Evolutionary conservation across 2,329 filamentous ascomycete species (phyloP), one percentile per base, ranked within the genome.

Genomic region (Alternaria sp.): DNA sequence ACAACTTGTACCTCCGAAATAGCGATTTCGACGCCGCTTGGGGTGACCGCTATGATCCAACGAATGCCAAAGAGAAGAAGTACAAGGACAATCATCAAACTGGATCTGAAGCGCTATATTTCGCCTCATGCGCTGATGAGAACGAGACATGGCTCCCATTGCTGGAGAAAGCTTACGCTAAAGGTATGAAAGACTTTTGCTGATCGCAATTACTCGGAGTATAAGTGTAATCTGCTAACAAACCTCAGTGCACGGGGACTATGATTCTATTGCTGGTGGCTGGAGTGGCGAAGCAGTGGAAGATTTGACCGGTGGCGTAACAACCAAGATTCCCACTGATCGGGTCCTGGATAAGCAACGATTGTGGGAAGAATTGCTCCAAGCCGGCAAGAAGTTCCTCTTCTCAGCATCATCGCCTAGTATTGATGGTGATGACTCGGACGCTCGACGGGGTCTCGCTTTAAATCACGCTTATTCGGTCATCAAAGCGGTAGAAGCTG

Each of bases 111-210:
- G 90, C 91, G 0, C 80, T 95, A 3, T 92, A 91, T 77, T 94
- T 94, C 78, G 90, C 89, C 1, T 89, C 90, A 66, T 92, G 89
- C 78, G 85, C 85, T 46, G 86, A 92, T 64, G 86, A 88, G 54
- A 92, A 93, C 70, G 91, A 94, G 75, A 94, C 91, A 0, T 94
- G 92, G 92, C 82, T 94, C 2, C 90, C 92, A 0, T 79, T 94
- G 18, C 81, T 94, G 2, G 91, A 94, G 73, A 94, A 94, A 75
- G 91, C 92, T 0, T 94, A 91, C 72, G 92, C 92, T 16, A 95
- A 95, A 76, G 52, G 57, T 51, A 51, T 24, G 38, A 5, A 3
- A 1, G 30, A 24, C 9, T 43, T n/a, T 39, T 9, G 34, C 28
- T 28, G 11, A 9, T n/a, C 8, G 14, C 16, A 20, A 18, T 24